Evolutionary conservation across 345 rosid species (phyloP), one percentile per base, ranked within the genome.

Genomic region (Cochlearia excelsa): DNA sequence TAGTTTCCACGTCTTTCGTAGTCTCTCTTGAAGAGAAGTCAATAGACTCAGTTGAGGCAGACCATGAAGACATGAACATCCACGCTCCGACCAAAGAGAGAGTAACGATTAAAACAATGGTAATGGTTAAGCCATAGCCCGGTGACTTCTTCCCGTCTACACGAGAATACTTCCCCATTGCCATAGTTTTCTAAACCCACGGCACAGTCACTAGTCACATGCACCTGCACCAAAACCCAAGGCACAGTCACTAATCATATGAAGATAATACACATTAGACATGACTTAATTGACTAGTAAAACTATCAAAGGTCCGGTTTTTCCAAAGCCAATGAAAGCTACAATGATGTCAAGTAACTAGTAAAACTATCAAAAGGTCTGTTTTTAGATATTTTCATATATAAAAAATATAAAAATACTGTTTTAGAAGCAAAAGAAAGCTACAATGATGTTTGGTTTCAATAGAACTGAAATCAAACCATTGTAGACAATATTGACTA

Each of bases 51-150:
- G 74, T 63, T 9, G 84, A 82, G 56, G 72, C 78, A 47, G 79
- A 61, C 49, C 88, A 79, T 7, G 95, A 81, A n/a, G 96, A 80
- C 77, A 86, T 83, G 65, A 86, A 75, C 84, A 79, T 84, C 96
- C 98, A 92, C 33, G 79, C 77, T 26, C 95, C 98, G 66, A 86
- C 81, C 65, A 92, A 76, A 76, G 82, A 79, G 6, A 88, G 67
- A 45, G 83, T 78, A 61, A 86, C 83, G 55, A 88, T 41, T n/a
- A 78, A 80, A 49, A 77, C 84, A 27, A 84, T 57, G 30, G 79
- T 76, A 64, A 85, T 77, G 9, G 87, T 80, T 9, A 84, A 83
- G 59, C 88, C 83, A 72, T 78, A 79, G 54, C 74, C 72, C 1
- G 92, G 67, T 33, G 87, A 76, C 58, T 79, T 84, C 76, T 81